phyloP scores from a whole-genome alignment of 2,329 filamentous ascomycete species.

The Magnaporthiopsis incrustans region DNA sequence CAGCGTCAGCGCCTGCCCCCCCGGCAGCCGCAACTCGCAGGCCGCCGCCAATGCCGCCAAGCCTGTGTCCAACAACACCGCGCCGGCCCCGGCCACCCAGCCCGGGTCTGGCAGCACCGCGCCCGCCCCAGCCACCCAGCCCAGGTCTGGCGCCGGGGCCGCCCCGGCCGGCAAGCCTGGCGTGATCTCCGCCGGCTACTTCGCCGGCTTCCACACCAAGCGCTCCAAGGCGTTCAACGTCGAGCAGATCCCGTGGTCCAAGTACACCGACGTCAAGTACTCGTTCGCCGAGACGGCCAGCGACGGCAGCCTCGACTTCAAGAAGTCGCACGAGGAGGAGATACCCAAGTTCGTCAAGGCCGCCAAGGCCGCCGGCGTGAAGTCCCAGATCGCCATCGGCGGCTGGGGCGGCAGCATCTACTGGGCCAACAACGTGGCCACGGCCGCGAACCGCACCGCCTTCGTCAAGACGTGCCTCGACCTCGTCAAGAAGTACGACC shows the following conservation, averaged over 20 bases:
- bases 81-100: too few relatives aligned
- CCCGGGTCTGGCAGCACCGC: too few relatives aligned
- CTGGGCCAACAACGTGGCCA: slow-evolving; percentile 8
- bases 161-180: neutral
- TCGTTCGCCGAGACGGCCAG: slow-evolving; percentile 21
- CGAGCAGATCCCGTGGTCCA: slow-evolving; percentile 11
- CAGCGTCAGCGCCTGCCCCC: neutral
- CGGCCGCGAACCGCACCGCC: slow-evolving; percentile 10
- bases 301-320: slow-evolving; percentile 15
- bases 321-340: slow-evolving; percentile 20
- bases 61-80: too few relatives aligned
- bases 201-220: slow-evolving; percentile 14
- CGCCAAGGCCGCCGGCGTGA: slow-evolving; percentile 7
- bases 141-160: neutral
- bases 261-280: slow-evolving; percentile 24
- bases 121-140: neutral
- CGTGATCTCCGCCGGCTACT: slow-evolving; percentile 8
- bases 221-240: slow-evolving; percentile 10
- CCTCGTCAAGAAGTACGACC: slow-evolving; percentile 15
- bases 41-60: too few relatives aligned
- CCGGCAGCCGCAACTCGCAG: neutral
- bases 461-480: slow-evolving; percentile 16
- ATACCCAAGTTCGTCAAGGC: slow-evolving; percentile 17
- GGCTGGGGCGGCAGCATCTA: slow-evolving; percentile 24
- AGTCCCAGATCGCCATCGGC: slow-evolving; percentile 22